phyloP scores from a whole-genome alignment of 305 asterid species.

The Nicotiana rustica region DNA sequence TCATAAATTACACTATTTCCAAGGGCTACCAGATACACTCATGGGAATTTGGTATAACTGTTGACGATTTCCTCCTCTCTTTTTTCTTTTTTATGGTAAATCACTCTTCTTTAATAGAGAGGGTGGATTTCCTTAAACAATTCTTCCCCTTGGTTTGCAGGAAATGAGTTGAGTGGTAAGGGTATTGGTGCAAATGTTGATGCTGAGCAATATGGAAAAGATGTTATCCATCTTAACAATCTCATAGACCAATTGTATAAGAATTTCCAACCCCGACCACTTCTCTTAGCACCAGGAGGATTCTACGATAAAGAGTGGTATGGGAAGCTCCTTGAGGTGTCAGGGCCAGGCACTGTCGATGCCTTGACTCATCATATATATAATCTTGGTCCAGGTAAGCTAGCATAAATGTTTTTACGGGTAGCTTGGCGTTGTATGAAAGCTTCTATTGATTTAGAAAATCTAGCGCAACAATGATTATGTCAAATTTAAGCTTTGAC shows the following conservation, averaged over 20 bases:
- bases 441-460: not conserved
- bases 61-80: slow-evolving; percentile 16
- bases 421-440: not conserved
- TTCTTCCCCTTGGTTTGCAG: slow-evolving; percentile 47
- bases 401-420: not conserved
- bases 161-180: slow-evolving; percentile 86
- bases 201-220: slow-evolving; percentile 78
- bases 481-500: slow-evolving; percentile 11
- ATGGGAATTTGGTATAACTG: slow-evolving; percentile 85
- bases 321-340: slow-evolving; percentile 60
- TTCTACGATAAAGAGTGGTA: slow-evolving; percentile 86
- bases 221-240: slow-evolving; percentile 57
- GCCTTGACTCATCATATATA: slow-evolving; percentile 84
- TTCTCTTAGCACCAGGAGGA: slow-evolving; percentile 87
- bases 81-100: not conserved
- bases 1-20: slow-evolving; percentile 76
- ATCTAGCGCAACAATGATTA: not conserved
- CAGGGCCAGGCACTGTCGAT: slow-evolving; percentile 67
- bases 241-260: slow-evolving; percentile 59
- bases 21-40: slow-evolving; percentile 74
- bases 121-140: slow-evolving; percentile 30
- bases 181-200: slow-evolving; percentile 82
- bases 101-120: not conserved
- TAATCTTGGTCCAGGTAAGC: slow-evolving; percentile 79
- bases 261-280: slow-evolving; percentile 54